Base-by-base conservation (phyloP, 2,329 filamentous ascomycete genomes). In the Diaporthe ampelina region DNA sequence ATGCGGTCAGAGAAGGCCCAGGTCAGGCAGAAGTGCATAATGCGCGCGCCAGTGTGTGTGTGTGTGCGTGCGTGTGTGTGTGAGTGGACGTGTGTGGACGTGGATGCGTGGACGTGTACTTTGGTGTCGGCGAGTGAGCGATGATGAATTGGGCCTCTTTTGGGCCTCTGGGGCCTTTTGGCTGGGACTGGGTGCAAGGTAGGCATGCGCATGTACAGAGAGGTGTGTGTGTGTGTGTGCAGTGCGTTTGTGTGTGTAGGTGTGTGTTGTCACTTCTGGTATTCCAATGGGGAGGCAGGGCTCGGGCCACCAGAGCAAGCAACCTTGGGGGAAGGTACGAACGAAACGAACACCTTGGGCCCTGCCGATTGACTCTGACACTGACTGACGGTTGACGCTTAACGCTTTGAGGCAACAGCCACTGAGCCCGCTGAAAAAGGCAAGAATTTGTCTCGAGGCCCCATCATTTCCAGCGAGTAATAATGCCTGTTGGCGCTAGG, bases 21-120 rank as follows among this genome's bases (percentile, higher is more conserved):
- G 78, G 83, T 86, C 83, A 85, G 85, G 85, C 85, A 86, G 83
- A 84, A 83, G 81, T 86, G 85, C 85, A 86, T 81, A 81, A 68
- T 68, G 63, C 63, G 45, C 32, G 63, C 24, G 63, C 8, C 26
- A 17, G 58, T 67, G 57, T 21, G 63, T 15, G 43, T 24, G 58
- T 67, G 63, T 19, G 61, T 52, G 61, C 24, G 40, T 61, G 58
- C 17, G 58, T n/a, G 11, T 19, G 57, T 26, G 26, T 37, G 45
- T 48, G 29, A 7, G 6, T 7, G 29, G 29, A 32, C 29, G 61
- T 50, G 26, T 21, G 35, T 32, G 9, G 40, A 43, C 13, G 56
- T 40, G 24, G 35, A 26, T 45, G 61, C 50, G 45, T 24, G n/a
- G 17, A 3, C 40, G 35, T 48, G 10, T 52, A 29, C 45, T 50